phyloP scores from a whole-genome alignment of 2,329 filamentous ascomycete genomes.

The Fusarium pseudonygamai region DNA sequence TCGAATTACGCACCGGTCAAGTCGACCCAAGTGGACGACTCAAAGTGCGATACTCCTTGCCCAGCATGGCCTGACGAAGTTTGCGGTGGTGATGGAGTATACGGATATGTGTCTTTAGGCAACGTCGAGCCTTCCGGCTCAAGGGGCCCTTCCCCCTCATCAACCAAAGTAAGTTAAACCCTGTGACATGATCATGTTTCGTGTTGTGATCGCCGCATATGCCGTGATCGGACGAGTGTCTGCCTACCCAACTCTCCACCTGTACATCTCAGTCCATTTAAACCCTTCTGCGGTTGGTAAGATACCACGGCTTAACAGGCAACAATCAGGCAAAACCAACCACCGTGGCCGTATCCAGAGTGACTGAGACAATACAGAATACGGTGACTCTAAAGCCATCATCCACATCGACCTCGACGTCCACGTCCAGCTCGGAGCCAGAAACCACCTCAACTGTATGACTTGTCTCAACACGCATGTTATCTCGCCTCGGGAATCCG shows the following conservation, averaged over 20 bases:
- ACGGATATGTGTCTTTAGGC: constrained; percentile 70
- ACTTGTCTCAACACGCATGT: constrained; percentile 33
- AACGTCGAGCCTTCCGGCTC: constrained; percentile 66
- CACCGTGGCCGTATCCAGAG: constrained; percentile 43
- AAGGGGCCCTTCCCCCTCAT: constrained; percentile 37
- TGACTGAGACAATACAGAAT: constrained; percentile 50
- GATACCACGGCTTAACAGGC: constrained; percentile 44
- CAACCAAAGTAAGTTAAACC: constrained; percentile 44
- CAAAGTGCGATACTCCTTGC: constrained; percentile 66
- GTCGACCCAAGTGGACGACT: constrained; percentile 50
- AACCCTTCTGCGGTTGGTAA: constrained; percentile 31
- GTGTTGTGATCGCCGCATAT: constrained; percentile 31
- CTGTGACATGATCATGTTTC: constrained; percentile 22
- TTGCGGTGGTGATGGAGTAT: constrained; percentile 72
- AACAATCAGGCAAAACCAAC: constrained; percentile 43
- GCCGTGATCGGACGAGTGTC: constrained; percentile 40
- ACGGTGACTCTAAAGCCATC: constrained; percentile 41
- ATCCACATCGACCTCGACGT: constrained; percentile 31
- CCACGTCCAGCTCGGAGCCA: constrained; percentile 38
- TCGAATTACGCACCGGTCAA: constrained; percentile 71
- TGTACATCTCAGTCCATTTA: constrained; percentile 20
- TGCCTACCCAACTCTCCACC: constrained; percentile 11
- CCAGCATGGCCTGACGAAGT: constrained; percentile 74
- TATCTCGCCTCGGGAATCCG: constrained; percentile 20
- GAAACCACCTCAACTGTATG: constrained; percentile 54